phyloP scores from a whole-genome alignment of 73 alveolate genomes.

The Paramecium tetraurelia region DNA sequence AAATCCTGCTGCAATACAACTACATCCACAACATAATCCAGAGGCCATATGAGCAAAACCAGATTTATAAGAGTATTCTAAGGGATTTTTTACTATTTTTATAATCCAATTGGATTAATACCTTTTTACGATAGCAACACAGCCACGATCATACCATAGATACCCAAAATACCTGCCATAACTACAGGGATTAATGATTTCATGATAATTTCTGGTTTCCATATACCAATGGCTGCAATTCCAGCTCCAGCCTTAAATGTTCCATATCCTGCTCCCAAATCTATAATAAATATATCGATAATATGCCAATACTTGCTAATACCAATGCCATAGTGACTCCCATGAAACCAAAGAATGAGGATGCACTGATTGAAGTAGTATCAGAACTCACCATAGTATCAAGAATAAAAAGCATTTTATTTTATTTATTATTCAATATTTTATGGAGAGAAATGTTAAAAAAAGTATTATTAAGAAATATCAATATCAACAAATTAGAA shows the following conservation, averaged over 20 bases:
- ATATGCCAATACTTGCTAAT: conserved; percentile 72
- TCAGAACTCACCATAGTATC: background rate
- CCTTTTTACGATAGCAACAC: conserved; percentile 72
- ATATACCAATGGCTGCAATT: conserved; percentile 86
- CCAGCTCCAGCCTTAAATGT: conserved; percentile 95
- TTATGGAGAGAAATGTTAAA: background rate
- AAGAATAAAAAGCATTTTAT: background rate
- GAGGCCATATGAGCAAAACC: conserved; percentile 79
- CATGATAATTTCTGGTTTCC: conserved; percentile 80
- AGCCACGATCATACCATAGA: conserved; percentile 81
- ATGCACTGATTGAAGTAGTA: background rate
- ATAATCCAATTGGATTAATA: background rate
- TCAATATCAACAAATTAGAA: background rate
- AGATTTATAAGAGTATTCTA: background rate
- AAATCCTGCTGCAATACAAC: conserved; percentile 92
- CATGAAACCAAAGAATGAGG: conserved; percentile 92
- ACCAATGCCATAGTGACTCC: conserved; percentile 96
- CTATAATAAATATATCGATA: conserved; percentile 46
- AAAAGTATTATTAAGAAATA: background rate
- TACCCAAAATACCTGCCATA: conserved; percentile 88
- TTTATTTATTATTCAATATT: background rate
- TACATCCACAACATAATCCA: conserved; percentile 87
- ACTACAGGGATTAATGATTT: conserved; percentile 80
- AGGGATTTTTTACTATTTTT: background rate
- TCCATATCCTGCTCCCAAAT: conserved; percentile 96